Percentiles rank a stretch among this genome's conserved stretches.
These are phyloP conservation scores for Vigna radiata DNA, from an alignment of 306 rosid species.

Conservation along the genomic window DNA sequence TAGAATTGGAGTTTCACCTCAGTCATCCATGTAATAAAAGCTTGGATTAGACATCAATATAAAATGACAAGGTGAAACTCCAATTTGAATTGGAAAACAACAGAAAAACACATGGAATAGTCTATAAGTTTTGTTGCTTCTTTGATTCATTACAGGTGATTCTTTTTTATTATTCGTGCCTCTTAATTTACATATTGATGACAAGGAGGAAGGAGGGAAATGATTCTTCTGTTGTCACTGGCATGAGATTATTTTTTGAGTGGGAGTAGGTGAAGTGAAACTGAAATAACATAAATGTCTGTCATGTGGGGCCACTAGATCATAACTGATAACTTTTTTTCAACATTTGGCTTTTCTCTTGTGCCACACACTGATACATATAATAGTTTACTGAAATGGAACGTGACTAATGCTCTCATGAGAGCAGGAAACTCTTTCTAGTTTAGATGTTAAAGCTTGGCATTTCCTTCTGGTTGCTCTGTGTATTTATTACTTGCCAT, in stretches of 20 bases:
- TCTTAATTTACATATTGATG: background rate
- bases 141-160: background rate
- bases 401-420: slow-evolving; percentile 8
- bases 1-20: background rate
- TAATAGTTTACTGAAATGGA: slow-evolving; percentile 29
- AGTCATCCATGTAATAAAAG: background rate
- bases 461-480: slow-evolving; percentile 24
- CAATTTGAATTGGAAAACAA: background rate
- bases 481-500: slow-evolving; percentile 9
- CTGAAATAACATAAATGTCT: slow-evolving; percentile 33
- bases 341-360: slow-evolving; percentile 49
- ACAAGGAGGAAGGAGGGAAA: background rate
- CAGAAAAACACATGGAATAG: background rate
- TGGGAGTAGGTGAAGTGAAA: slow-evolving; percentile 5
- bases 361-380: slow-evolving; percentile 33
- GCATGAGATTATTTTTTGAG: slow-evolving; percentile 35
- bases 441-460: slow-evolving; percentile 18
- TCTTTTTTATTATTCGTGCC: background rate
- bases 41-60: background rate
- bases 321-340: slow-evolving; percentile 28
- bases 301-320: slow-evolving; percentile 19
- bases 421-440: slow-evolving; percentile 20
- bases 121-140: background rate
- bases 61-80: background rate
- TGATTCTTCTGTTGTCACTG: slow-evolving; percentile 41